Evolutionary conservation across 202 grass and related monocot genomes (phyloP), one percentile per base, ranked within the genome.

Genomic region (Zizania palustris): DNA sequence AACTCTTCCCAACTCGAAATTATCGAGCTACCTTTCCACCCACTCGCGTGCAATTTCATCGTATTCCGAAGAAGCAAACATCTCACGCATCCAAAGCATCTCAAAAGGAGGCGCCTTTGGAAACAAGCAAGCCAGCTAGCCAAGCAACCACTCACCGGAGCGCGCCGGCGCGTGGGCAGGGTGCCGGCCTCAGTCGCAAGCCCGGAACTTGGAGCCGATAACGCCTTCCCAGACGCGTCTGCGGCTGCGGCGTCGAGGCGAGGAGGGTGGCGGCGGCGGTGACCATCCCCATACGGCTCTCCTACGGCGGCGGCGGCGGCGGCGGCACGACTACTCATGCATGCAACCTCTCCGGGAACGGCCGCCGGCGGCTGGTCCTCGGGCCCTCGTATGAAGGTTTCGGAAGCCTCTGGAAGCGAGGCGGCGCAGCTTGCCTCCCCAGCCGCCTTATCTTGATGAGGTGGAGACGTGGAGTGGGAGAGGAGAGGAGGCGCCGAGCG

Each of bases 301-400:
- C 65, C 34, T 64, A 13, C 77, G 59, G 5, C 67, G 16, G 28
- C 50, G 50, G 70, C 84, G 71, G 21, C 76, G 69, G 62, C 80
- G 73, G 80, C 75, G 42, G 70, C 64, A 71, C 75, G 83, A 85
- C 83, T 81, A 92, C 90, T 92, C 90, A 92, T 89, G 86, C 90
- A 89, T 86, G 90, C 86, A 92, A 83, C 67, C 76, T 34, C 46
- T 60, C 16, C 40, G 35, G 53, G 1, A n/a, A 39, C 64, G 37
- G 60, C 33, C 6, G 58, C 4, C 67, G 67, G 63, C 9, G 14
- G 54, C 7, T 7, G 14, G 65, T 19, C 5, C 28, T 56, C 19
- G 18, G 28, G 40, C 60, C 57, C 57, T 28, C 28, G 28, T 28
- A 28, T 28, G 28, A 28, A 48, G 49, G 28, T 28, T 28, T 2